phyloP scores from a whole-genome alignment of 2,329 filamentous ascomycete species.

The Diaporthe helianthi region DNA sequence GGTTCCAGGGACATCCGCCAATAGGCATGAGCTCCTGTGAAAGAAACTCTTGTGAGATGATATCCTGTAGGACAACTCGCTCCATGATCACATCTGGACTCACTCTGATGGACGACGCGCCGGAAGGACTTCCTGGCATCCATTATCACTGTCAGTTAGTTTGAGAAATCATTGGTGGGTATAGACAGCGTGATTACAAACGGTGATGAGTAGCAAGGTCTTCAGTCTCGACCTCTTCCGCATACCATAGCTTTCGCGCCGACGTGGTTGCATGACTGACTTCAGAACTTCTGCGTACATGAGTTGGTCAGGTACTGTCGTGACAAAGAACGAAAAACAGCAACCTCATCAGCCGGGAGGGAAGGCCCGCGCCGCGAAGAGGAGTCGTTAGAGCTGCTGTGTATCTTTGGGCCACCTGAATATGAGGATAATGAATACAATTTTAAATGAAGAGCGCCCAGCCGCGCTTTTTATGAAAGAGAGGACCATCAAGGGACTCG shows the following conservation, averaged over 20 bases:
- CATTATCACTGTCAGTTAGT: background rate
- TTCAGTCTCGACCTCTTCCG: background rate
- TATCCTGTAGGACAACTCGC: background rate
- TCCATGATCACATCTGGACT: background rate
- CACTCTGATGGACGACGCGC: background rate
- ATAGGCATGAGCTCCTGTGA: background rate
- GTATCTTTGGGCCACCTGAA: conserved; percentile 6
- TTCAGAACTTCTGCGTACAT: background rate
- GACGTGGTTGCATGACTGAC: background rate
- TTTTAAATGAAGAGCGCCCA: background rate
- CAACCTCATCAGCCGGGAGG: conserved; percentile 21
- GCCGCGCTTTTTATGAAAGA: conserved; percentile 15
- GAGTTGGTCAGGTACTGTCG: background rate
- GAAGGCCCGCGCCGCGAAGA: conserved; percentile 29
- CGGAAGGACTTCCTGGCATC: background rate
- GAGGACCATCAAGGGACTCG: conserved; percentile 20
- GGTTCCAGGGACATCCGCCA: background rate
- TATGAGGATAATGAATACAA: background rate
- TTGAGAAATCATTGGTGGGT: too few relatives aligned
- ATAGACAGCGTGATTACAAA: background rate
- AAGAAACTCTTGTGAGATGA: background rate
- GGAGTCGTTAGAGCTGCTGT: background rate
- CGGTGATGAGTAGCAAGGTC: background rate
- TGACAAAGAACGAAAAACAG: background rate
- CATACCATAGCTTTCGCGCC: background rate